Evolutionary conservation across 176 grass and related monocot species (phyloP).

Genomic region (Eleusine indica): DNA sequence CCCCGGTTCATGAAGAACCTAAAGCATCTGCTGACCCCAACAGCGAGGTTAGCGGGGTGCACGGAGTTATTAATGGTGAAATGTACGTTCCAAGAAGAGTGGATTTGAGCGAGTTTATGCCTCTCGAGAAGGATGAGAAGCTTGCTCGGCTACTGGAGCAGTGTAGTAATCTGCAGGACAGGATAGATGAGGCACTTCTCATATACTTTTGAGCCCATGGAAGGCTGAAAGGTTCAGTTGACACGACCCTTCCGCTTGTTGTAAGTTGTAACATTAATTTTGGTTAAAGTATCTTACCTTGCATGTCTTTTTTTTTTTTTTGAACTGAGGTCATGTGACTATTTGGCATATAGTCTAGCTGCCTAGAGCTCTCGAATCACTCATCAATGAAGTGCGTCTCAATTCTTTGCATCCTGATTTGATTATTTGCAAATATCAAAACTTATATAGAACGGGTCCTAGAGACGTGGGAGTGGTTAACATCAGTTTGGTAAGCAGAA

Average conservation of each 20-base stretch:
- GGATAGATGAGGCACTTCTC: conserved; percentile 56
- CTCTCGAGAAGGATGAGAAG: conserved; percentile 36
- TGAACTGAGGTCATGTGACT: too few relatives aligned
- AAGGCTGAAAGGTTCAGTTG: background rate
- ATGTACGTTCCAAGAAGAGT: conserved; percentile 3
- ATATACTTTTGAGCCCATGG: conserved; percentile 67
- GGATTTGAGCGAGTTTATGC: conserved; percentile 7
- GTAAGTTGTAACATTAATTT: conserved; percentile 27
- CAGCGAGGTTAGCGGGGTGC: background rate
- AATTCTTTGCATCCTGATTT: background rate
- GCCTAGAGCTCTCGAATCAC: background rate
- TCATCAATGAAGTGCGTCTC: background rate
- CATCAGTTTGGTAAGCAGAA: background rate
- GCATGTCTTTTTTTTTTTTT: too few relatives aligned
- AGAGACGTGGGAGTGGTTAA: background rate
- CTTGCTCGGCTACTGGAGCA: conserved; percentile 48
- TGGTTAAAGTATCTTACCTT: background rate
- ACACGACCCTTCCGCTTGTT: background rate
- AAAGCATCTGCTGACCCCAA: background rate
- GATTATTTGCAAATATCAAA: background rate
- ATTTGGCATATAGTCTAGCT: background rate
- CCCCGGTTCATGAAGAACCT: conserved; percentile 21
- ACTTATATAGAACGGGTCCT: background rate
- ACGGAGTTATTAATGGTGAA: conserved; percentile 5
- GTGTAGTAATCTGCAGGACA: conserved; percentile 58